Evolutionary conservation across 2,329 filamentous ascomycete species (phyloP).

Genomic region (Purpureocillium lavendulum): DNA sequence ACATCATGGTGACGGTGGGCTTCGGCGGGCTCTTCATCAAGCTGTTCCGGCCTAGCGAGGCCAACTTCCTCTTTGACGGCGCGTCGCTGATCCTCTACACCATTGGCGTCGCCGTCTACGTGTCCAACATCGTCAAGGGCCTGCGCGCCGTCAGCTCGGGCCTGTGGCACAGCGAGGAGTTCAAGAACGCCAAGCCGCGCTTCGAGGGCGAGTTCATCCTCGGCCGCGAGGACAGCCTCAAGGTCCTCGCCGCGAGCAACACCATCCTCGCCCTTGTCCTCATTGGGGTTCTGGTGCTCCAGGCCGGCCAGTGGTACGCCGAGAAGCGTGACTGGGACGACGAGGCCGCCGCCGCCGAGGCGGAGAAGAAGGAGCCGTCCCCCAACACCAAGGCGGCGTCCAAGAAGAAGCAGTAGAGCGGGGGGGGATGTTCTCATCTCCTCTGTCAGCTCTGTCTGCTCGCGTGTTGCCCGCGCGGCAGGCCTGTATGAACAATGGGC

Average conservation of each 20-base stretch:
- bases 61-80: slow-evolving; percentile 91
- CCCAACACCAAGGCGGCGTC: slow-evolving; percentile 16
- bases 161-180: slow-evolving; percentile 43
- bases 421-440: too few species aligned
- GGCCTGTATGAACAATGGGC: too few species aligned
- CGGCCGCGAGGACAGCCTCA: slow-evolving; percentile 78
- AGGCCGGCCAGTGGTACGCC: slow-evolving; percentile 98
- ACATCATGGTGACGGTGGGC: slow-evolving; percentile 84
- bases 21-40: slow-evolving; percentile 87
- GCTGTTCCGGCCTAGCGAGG: slow-evolving; percentile 87
- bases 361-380: slow-evolving; percentile 24
- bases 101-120: slow-evolving; percentile 84
- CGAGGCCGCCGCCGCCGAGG: slow-evolving; percentile 56
- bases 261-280: slow-evolving; percentile 91
- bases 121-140: slow-evolving; percentile 94
- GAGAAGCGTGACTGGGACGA: slow-evolving; percentile 88
- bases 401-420: slow-evolving; percentile 27
- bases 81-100: slow-evolving; percentile 74
- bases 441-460: too few species aligned
- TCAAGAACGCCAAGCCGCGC: slow-evolving; percentile 28
- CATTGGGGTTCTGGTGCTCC: slow-evolving; percentile 83
- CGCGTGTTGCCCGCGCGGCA: too few species aligned
- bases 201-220: slow-evolving; percentile 58
- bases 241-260: slow-evolving; percentile 88
- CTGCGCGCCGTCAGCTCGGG: slow-evolving; percentile 73